A percentile compares a stretch with the other conserved stretches of the same genome.
Evolutionary conservation across 2,329 filamentous ascomycete genomes (phyloP).

Genomic region (Samsoniella hepiali): DNA sequence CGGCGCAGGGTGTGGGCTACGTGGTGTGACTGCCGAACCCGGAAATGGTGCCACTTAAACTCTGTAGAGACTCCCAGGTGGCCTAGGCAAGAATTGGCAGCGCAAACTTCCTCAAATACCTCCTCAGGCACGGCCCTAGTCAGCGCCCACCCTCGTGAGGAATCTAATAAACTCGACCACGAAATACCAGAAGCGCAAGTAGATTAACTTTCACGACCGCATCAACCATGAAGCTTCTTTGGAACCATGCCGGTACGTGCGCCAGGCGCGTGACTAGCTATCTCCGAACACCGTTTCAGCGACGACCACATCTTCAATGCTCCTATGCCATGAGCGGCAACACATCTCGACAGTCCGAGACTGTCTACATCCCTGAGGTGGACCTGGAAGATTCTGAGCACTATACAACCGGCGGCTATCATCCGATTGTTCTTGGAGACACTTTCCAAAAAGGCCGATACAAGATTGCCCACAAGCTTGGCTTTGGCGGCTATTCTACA

Average conservation of each 20-base stretch:
- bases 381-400: conserved; percentile 22
- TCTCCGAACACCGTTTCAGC: background rate
- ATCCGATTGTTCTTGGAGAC: conserved; percentile 34
- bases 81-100: too few species aligned
- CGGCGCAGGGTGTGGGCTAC: too few species aligned
- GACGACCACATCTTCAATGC: background rate
- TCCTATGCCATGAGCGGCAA: background rate
- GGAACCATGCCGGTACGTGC: background rate
- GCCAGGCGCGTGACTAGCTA: background rate
- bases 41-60: too few species aligned
- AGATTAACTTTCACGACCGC: background rate
- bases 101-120: too few species aligned
- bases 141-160: too few species aligned
- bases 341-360: background rate
- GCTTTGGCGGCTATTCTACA: conserved; percentile 37
- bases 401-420: conserved; percentile 35
- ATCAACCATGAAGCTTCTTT: background rate
- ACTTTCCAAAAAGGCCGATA: conserved; percentile 34
- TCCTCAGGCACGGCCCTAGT: too few species aligned
- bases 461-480: conserved; percentile 36
- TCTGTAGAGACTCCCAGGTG: too few species aligned
- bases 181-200: too few species aligned
- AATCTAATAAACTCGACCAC: too few species aligned
- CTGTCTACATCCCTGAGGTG: background rate
- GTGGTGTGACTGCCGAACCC: too few species aligned